Evolutionary conservation across 495 filamentous ascomycete species (phyloP).

Genomic region (Penicillium egyptiacum): DNA sequence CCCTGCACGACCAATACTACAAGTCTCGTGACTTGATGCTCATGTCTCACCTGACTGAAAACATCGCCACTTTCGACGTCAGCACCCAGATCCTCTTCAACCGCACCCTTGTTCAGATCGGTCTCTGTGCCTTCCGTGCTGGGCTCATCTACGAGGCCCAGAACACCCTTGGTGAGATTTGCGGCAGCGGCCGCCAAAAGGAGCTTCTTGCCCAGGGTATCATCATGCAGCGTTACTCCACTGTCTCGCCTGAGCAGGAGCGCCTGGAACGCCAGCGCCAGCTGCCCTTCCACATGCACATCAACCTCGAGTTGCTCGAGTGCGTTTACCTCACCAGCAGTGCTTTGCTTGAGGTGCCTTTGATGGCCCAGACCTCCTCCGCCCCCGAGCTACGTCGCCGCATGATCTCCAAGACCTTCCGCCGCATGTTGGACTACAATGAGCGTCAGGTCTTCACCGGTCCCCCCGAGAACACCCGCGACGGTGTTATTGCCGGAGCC

Average conservation of each 20-base stretch:
- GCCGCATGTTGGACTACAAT: slow-evolving; percentile 98
- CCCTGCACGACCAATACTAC: slow-evolving; percentile 96
- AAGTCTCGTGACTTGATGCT: slow-evolving; percentile 97
- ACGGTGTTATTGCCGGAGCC: slow-evolving; percentile 98
- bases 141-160: slow-evolving; percentile 97
- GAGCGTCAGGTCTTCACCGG: slow-evolving; percentile 99
- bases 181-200: slow-evolving; percentile 94
- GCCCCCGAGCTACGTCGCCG: slow-evolving; percentile 96
- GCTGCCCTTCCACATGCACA: slow-evolving; percentile 99
- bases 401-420: slow-evolving; percentile 99
- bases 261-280: slow-evolving; percentile 93
- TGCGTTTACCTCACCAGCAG: slow-evolving; percentile 98
- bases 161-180: slow-evolving; percentile 94
- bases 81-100: slow-evolving; percentile 98
- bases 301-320: slow-evolving; percentile 97
- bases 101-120: slow-evolving; percentile 94
- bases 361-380: slow-evolving; percentile 93
- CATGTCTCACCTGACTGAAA: slow-evolving; percentile 99
- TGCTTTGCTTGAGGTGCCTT: slow-evolving; percentile 97
- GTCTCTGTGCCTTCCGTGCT: slow-evolving; percentile 95
- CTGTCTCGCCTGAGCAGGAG: slow-evolving; percentile 96
- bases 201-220: slow-evolving; percentile 96
- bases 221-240: slow-evolving; percentile 92
- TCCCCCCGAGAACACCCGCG: slow-evolving; percentile 95
- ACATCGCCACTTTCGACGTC: slow-evolving; percentile 90